Conservation (phyloP, 768 basidiomycete genomes). For the Coprinopsis strossmayeri region DNA sequence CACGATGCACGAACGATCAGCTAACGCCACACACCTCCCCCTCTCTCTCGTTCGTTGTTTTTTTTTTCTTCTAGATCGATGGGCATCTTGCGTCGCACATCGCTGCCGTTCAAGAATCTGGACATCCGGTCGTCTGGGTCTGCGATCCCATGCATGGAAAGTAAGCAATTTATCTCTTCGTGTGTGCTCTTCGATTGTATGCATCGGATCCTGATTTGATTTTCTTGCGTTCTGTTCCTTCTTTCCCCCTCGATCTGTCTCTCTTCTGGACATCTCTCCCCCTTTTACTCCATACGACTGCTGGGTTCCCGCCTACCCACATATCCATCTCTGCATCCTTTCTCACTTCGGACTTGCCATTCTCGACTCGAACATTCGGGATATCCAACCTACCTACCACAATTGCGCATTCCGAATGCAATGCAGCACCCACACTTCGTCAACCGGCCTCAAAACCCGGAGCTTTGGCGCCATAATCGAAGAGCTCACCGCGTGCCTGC, state of each 20-base stretch:
- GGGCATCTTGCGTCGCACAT: conserved; percentile 76
- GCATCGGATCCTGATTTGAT: no score
- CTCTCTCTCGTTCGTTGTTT: no score
- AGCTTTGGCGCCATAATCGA: conserved; percentile 84
- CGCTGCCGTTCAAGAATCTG: conserved; percentile 65
- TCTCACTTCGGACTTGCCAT: no score
- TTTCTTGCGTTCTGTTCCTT: no score
- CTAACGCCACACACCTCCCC: background rate
- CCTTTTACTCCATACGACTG: background rate
- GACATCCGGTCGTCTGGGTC: conserved; percentile 89
- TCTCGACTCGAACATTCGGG: no score
- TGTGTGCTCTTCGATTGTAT: background rate
- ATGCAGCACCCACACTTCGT: conserved; percentile 85
- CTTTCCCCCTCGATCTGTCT: background rate
- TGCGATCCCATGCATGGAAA: conserved; percentile 99
- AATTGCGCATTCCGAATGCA: no score
- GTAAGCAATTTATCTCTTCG: conserved; percentile 38
- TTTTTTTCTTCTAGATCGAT: conserved; percentile 75
- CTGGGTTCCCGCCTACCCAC: no score
- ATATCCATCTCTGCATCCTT: no score
- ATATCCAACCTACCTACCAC: no score
- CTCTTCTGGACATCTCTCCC: background rate
- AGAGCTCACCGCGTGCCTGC: conserved; percentile 77
- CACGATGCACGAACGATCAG: background rate
- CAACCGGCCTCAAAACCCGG: conserved; percentile 80